Evolutionary conservation across 495 filamentous ascomycete species (phyloP).

Genomic region (Monascus purpureus): DNA sequence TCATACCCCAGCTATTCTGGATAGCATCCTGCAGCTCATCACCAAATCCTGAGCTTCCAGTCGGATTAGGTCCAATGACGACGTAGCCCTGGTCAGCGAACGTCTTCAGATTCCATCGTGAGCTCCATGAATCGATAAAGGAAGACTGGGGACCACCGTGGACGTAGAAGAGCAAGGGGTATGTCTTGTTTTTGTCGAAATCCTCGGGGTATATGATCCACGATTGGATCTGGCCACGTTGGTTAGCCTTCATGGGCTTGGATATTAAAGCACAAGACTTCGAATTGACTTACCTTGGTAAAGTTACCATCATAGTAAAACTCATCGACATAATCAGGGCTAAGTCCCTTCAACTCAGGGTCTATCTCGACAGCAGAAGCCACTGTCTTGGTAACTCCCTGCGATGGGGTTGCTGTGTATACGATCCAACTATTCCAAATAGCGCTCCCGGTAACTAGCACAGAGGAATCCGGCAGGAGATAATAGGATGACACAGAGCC

Average conservation of each 20-base stretch:
- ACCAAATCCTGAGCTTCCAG: slow-evolving; percentile 37
- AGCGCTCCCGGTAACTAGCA: slow-evolving; percentile 20
- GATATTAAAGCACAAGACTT: not conserved
- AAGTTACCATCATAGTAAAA: slow-evolving; percentile 21
- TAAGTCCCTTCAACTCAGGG: too few relatives aligned
- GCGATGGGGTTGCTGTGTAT: slow-evolving; percentile 17
- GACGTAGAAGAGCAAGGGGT: slow-evolving; percentile 36
- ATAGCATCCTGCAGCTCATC: slow-evolving; percentile 33
- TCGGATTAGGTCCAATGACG: slow-evolving; percentile 39
- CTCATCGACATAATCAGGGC: slow-evolving; percentile 22
- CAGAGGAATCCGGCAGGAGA: slow-evolving; percentile 16
- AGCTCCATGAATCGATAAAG: slow-evolving; percentile 36
- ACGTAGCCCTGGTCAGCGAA: slow-evolving; percentile 46
- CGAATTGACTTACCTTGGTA: slow-evolving; percentile 12
- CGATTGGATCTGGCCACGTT: slow-evolving; percentile 30
- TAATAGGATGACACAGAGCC: slow-evolving; percentile 15
- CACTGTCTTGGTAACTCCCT: slow-evolving; percentile 11
- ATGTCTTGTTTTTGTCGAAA: slow-evolving; percentile 32
- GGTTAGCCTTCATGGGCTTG: too few relatives aligned
- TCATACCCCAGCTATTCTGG: slow-evolving; percentile 32
- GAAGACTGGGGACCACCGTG: slow-evolving; percentile 40
- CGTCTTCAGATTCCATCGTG: slow-evolving; percentile 36
- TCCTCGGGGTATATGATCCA: slow-evolving; percentile 32
- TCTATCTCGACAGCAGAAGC: slow-evolving; percentile 25
- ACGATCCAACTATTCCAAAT: slow-evolving; percentile 23